Percentiles rank a stretch among this genome's conserved stretches.
These are phyloP conservation scores for Neopestalotiopsis clavispora DNA, from an alignment of 2,329 filamentous ascomycete species.

Conservation along the genomic window DNA sequence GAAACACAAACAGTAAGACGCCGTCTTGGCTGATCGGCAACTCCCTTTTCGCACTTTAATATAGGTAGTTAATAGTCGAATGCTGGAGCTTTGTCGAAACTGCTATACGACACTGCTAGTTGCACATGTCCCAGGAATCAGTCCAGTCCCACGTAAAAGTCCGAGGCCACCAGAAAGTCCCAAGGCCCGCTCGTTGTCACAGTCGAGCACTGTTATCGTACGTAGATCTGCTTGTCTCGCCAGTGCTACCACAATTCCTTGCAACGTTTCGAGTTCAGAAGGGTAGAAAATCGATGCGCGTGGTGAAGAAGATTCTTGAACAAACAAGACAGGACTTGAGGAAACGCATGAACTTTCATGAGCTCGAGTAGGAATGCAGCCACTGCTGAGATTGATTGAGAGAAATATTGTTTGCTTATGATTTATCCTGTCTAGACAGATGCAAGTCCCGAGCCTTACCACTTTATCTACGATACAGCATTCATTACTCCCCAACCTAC, in stretches of 20 bases:
- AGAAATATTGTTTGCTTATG: neutral
- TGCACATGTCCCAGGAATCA: neutral
- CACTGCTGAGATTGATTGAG: neutral
- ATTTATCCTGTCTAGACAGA: neutral
- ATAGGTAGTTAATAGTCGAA: neutral
- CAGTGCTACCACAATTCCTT: neutral
- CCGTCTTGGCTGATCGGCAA: conserved; percentile 18
- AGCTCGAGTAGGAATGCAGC: neutral
- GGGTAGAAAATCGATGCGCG: neutral
- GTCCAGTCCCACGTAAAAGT: neutral
- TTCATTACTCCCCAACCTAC: neutral
- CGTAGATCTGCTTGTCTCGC: neutral
- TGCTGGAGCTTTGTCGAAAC: conserved; percentile 1
- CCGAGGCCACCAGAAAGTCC: neutral
- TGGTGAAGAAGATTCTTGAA: neutral
- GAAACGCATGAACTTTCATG: neutral
- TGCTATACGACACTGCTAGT: neutral
- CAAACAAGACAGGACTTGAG: neutral
- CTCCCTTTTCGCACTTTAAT: conserved; percentile 5
- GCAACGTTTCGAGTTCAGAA: neutral
- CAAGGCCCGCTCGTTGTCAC: neutral
- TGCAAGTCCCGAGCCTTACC: conserved; percentile 1
- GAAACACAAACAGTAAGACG: conserved; percentile 18
- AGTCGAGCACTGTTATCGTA: neutral
- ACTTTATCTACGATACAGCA: conserved; percentile 2